Conservation (phyloP, 2,329 filamentous ascomycete genomes). For the Pseudogymnoascus sp. region DNA sequence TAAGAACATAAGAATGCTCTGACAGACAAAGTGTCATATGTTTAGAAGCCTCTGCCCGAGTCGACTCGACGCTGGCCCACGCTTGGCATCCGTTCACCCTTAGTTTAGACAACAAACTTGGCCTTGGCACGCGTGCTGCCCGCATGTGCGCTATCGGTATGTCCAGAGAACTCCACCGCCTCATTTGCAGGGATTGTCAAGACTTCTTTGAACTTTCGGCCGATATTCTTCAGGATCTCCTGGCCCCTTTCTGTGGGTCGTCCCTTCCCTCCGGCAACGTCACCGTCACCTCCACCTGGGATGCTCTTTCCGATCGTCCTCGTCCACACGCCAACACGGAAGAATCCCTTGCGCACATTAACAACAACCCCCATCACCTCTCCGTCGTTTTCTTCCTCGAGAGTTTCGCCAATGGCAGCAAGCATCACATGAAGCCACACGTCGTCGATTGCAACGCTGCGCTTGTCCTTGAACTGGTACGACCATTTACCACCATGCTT, state of each 20-base stretch:
- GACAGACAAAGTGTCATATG: constrained; percentile 6
- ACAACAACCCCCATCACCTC: constrained; percentile 99
- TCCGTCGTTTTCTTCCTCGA: constrained; percentile 92
- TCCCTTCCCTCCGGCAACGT: constrained; percentile 68
- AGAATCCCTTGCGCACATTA: constrained; percentile 97
- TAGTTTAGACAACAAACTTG: constrained; percentile 71
- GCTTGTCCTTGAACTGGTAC: constrained; percentile 96
- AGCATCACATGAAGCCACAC: constrained; percentile 98
- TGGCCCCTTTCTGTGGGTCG: constrained; percentile 74
- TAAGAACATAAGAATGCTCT: background rate
- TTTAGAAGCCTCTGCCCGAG: constrained; percentile 5
- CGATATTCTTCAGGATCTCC: constrained; percentile 77
- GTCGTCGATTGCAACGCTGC: constrained; percentile 81
- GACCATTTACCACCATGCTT: constrained; percentile 99
- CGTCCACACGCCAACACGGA: constrained; percentile 95
- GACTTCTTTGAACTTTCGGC: constrained; percentile 85
- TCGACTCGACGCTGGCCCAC: background rate
- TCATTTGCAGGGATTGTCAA: constrained; percentile 72
- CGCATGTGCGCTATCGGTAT: constrained; percentile 86
- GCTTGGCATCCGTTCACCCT: background rate
- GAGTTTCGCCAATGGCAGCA: constrained; percentile 90
- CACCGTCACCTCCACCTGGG: constrained; percentile 64
- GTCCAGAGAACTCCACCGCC: constrained; percentile 86
- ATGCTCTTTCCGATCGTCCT: constrained; percentile 83
- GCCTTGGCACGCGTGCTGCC: constrained; percentile 94